Evolutionary conservation across 352 stramenopile species (phyloP).

Genomic region (Pythium grandisporangium): DNA sequence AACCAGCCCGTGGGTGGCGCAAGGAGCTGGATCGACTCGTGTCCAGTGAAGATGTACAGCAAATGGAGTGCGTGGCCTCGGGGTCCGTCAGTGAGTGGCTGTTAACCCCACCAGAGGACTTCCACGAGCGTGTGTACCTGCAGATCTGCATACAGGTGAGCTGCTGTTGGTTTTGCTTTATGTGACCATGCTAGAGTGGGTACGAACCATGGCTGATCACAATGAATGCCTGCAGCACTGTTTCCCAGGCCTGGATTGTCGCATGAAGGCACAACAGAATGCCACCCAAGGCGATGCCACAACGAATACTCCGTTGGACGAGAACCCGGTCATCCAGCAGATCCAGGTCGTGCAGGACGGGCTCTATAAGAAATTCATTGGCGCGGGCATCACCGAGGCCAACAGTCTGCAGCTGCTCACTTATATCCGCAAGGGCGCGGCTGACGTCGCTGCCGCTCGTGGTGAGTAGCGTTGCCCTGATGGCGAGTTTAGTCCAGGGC

Average conservation of each 20-base stretch:
- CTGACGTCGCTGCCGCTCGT: constrained; percentile 17
- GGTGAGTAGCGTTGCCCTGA: too few species aligned
- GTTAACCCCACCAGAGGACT: constrained; percentile 28
- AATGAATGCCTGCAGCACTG: constrained; percentile 27
- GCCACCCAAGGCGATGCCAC: constrained; percentile 3
- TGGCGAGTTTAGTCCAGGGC: too few species aligned
- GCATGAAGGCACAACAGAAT: constrained; percentile 10
- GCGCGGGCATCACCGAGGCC: constrained; percentile 28
- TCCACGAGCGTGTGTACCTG: constrained; percentile 50
- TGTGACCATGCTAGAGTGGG: background rate
- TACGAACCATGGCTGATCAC: background rate
- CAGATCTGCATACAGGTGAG: constrained; percentile 69
- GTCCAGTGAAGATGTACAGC: constrained; percentile 4
- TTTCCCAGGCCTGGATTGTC: constrained; percentile 61
- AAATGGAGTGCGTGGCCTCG: background rate
- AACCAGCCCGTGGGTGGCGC: constrained; percentile 41
- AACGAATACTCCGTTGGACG: constrained; percentile 5
- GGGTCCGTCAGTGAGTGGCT: constrained; percentile 3
- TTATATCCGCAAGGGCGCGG: constrained; percentile 47
- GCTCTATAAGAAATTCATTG: constrained; percentile 57
- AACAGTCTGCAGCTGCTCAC: constrained; percentile 43
- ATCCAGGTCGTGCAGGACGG: constrained; percentile 54
- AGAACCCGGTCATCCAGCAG: too few species aligned
- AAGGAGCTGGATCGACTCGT: constrained; percentile 25
- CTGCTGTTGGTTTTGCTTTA: background rate